Percentiles rank a stretch among this genome's conserved stretches.
phyloP scores from a whole-genome alignment of 495 filamentous ascomycete genomes.

The Filosporella fistucella region DNA sequence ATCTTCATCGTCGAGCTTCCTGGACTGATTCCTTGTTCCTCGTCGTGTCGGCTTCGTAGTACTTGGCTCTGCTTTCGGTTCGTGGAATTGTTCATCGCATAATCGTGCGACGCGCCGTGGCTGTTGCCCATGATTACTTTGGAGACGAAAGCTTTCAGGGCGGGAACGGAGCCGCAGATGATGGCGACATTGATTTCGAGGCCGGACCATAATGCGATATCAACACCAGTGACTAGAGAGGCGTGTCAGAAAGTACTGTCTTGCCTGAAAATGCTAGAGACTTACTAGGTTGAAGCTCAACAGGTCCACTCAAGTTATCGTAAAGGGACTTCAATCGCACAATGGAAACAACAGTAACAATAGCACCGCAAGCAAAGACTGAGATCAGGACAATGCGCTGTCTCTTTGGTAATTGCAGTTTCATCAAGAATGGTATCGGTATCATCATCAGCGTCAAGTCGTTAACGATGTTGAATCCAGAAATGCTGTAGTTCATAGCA shows the following conservation, averaged over 20 bases:
- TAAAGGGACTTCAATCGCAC: slow-evolving; percentile 18
- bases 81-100: no score
- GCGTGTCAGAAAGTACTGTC: background rate
- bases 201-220: slow-evolving; percentile 21
- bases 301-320: slow-evolving; percentile 8
- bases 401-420: slow-evolving; percentile 22
- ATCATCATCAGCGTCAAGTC: slow-evolving; percentile 41
- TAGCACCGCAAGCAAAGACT: slow-evolving; percentile 34
- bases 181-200: slow-evolving; percentile 29
- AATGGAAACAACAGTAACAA: slow-evolving; percentile 25
- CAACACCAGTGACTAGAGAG: background rate
- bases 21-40: background rate
- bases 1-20: slow-evolving; percentile 1
- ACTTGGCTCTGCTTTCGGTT: background rate
- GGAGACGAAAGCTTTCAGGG: slow-evolving; percentile 23
- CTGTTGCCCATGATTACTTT: slow-evolving; percentile 1
- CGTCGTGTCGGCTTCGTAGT: background rate
- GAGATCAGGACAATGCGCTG: slow-evolving; percentile 31
- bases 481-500: slow-evolving; percentile 25
- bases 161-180: slow-evolving; percentile 27
- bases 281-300: slow-evolving; percentile 16
- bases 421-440: slow-evolving; percentile 31
- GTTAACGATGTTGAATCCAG: slow-evolving; percentile 37
- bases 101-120: no score
- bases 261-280: background rate